These are phyloP conservation scores for Phoma sp. DNA, from an alignment of 2,329 filamentous ascomycete species.

Conservation along the genomic window DNA sequence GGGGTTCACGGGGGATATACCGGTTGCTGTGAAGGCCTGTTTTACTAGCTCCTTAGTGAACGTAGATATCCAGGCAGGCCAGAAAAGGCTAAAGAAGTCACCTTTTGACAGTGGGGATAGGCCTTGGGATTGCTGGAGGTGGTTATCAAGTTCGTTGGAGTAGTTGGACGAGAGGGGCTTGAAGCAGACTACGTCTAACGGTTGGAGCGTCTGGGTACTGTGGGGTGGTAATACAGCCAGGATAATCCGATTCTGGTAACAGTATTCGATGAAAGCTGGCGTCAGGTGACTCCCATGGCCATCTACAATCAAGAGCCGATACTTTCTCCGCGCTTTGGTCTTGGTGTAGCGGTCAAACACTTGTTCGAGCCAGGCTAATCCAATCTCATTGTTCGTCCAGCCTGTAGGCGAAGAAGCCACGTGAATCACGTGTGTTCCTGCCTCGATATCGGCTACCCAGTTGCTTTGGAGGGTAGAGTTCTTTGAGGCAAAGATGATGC, in stretches of 20 bases:
- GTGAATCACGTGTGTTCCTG: background rate
- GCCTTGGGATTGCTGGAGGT: too few relatives aligned
- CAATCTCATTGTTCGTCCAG: too few relatives aligned
- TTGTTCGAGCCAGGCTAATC: too few relatives aligned
- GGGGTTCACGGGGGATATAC: too few relatives aligned
- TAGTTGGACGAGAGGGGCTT: too few relatives aligned
- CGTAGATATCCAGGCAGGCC: background rate
- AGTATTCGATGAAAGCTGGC: constrained; percentile 47
- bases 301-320: constrained; percentile 16
- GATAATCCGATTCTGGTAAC: constrained; percentile 43
- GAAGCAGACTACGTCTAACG: too few relatives aligned
- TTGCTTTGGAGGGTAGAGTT: background rate
- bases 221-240: background rate
- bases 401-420: too few relatives aligned
- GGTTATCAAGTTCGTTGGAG: too few relatives aligned
- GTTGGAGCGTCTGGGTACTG: too few relatives aligned
- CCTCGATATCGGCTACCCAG: constrained; percentile 1
- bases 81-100: constrained; percentile 1
- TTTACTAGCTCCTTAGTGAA: background rate
- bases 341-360: too few relatives aligned
- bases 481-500: constrained; percentile 7
- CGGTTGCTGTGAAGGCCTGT: background rate
- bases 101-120: background rate
- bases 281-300: constrained; percentile 34
- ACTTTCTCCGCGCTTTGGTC: background rate